Evolutionary conservation across 78 protist species (phyloP).

Genomic region (Chrysochromulina tobinii): DNA sequence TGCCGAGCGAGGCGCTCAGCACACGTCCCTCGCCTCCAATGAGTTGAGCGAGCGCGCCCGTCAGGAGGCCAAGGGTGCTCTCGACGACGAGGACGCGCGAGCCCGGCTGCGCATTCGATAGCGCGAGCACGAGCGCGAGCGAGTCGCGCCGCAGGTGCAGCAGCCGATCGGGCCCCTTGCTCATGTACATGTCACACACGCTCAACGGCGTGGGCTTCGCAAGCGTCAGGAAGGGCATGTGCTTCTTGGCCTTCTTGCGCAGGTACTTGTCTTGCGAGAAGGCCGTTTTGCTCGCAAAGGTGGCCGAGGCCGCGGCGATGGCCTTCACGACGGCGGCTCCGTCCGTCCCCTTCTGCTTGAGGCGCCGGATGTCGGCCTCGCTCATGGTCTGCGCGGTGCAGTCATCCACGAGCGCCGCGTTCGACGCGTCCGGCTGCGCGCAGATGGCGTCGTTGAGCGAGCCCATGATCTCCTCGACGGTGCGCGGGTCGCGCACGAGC

Average conservation of each 20-base stretch:
- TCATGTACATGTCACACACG: background rate
- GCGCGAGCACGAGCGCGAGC: background rate
- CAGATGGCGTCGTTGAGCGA: background rate
- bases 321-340: background rate
- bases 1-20: background rate
- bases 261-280: slow-evolving; percentile 8
- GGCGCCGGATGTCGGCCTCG: background rate
- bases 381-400: background rate
- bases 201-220: background rate
- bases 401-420: background rate
- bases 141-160: background rate
- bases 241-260: background rate
- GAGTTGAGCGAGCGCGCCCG: background rate
- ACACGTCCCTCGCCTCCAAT: background rate
- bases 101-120: background rate
- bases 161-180: background rate
- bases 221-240: background rate
- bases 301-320: background rate
- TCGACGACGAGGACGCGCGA: background rate
- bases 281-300: background rate
- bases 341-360: background rate
- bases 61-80: background rate
- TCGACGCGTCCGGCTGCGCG: background rate
- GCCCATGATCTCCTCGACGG: background rate
- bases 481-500: background rate